phyloP scores from a whole-genome alignment of 1,284 basidiomycete species.

The Ustilago sp. region DNA sequence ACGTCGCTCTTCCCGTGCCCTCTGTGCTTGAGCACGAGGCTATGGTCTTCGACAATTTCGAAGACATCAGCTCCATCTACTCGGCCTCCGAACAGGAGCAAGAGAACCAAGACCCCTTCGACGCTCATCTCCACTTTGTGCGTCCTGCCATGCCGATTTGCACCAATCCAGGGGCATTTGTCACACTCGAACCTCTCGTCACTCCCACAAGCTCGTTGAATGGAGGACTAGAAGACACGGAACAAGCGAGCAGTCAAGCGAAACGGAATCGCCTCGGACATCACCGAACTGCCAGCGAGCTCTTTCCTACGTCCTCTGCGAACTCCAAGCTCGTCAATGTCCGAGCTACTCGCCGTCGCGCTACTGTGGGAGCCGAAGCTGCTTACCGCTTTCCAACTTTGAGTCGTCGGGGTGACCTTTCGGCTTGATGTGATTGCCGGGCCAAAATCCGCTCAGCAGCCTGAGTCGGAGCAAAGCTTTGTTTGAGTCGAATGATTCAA shows the following conservation, averaged over 20 bases:
- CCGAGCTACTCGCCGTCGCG: constrained; percentile 29
- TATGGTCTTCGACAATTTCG: constrained; percentile 49
- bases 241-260: not conserved
- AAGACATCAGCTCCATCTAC: constrained; percentile 29
- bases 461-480: not conserved
- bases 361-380: constrained; percentile 35
- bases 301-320: constrained; percentile 7
- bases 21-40: constrained; percentile 36
- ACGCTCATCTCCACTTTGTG: constrained; percentile 38
- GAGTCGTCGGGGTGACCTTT: constrained; percentile 7
- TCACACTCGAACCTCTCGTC: constrained; percentile 16
- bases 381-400: constrained; percentile 22
- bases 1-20: not conserved
- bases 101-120: constrained; percentile 23
- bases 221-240: not conserved
- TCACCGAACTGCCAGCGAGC: constrained; percentile 29
- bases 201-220: constrained; percentile 7
- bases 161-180: constrained; percentile 32
- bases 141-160: constrained; percentile 40
- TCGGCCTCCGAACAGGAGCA: constrained; percentile 21
- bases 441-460: not conserved
- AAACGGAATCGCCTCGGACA: constrained; percentile 33
- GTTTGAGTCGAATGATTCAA: not conserved
- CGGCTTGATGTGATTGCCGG: constrained; percentile 6
- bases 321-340: not conserved